These are phyloP conservation scores for Nyctanthes arbortristis DNA, from an alignment of 257 asterid species.

Conservation along the genomic window DNA sequence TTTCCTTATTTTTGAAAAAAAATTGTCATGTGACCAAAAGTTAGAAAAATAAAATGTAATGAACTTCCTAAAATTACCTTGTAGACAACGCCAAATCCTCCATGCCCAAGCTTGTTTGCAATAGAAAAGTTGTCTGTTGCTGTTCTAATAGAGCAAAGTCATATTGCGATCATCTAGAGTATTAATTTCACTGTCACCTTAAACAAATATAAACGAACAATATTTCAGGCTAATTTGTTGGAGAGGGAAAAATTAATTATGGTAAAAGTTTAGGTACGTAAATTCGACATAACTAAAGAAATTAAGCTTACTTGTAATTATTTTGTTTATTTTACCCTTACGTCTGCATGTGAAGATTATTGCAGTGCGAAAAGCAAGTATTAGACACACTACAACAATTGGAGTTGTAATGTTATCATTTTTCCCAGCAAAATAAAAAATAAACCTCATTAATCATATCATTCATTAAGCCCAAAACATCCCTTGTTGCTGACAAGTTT, in stretches of 20 bases:
- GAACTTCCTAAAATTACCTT: neutral
- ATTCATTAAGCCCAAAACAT: too few species aligned
- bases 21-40: too few species aligned
- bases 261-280: too few species aligned
- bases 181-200: constrained; percentile 10
- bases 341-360: neutral
- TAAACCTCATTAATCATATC: neutral
- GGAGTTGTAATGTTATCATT: neutral
- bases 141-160: constrained; percentile 21
- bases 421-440: constrained; percentile 5
- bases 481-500: too few species aligned
- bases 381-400: neutral
- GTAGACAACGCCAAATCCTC: constrained; percentile 1
- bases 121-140: neutral
- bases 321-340: neutral
- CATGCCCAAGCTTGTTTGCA: neutral
- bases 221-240: neutral
- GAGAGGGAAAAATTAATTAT: too few species aligned
- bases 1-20: too few species aligned
- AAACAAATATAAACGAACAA: neutral
- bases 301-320: neutral
- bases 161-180: constrained; percentile 24
- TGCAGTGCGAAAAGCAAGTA: constrained; percentile 3
- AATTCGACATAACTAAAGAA: too few species aligned
- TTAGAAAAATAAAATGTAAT: too few species aligned